Conservation (phyloP, 2,329 filamentous ascomycete genomes). For the Penicillium sp. region DNA sequence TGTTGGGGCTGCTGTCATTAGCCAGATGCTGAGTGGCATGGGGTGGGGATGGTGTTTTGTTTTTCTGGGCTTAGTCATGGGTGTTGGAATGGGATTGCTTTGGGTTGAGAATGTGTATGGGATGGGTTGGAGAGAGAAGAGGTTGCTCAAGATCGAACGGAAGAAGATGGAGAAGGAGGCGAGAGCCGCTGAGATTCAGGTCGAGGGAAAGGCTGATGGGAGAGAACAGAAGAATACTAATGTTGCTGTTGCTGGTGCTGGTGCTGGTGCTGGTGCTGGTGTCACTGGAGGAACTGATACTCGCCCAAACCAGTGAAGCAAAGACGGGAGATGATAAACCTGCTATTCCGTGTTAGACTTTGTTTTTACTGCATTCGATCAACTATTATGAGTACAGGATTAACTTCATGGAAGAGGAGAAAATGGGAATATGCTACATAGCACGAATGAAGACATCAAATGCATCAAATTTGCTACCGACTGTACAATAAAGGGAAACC, state of each 20-base stretch:
- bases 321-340: background rate
- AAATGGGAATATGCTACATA: background rate
- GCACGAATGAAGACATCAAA: slow-evolving; percentile 24
- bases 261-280: background rate
- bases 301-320: background rate
- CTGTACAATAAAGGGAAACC: slow-evolving; percentile 29
- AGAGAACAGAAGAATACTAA: background rate
- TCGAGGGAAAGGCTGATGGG: background rate
- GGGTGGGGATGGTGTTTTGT: slow-evolving; percentile 33
- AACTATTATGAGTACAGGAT: background rate
- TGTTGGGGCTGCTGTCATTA: slow-evolving; percentile 26
- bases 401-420: background rate
- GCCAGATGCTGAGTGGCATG: slow-evolving; percentile 28
- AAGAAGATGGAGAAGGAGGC: slow-evolving; percentile 10
- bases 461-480: slow-evolving; percentile 32
- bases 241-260: background rate
- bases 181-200: background rate
- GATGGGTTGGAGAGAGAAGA: slow-evolving; percentile 24
- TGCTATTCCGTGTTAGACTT: background rate
- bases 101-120: slow-evolving; percentile 19
- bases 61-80: slow-evolving; percentile 23
- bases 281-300: background rate
- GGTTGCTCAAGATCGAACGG: slow-evolving; percentile 11
- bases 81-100: slow-evolving; percentile 17
- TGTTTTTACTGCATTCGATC: background rate